Conservation (phyloP, 176 grass and related monocot genomes). For the Aegilops umbellulata region DNA sequence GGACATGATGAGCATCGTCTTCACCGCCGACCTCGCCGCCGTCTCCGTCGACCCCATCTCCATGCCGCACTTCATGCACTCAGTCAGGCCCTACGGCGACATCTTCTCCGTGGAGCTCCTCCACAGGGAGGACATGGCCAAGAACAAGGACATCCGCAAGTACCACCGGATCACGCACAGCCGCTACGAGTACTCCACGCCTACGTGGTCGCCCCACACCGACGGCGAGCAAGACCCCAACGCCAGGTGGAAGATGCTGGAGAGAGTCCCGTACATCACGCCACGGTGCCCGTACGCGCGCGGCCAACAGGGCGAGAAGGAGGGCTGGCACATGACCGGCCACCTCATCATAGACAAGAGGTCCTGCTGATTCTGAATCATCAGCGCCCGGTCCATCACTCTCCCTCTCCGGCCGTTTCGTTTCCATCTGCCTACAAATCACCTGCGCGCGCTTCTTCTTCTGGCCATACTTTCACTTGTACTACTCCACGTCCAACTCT, state of each 20-base stretch:
- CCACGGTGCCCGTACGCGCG: no score
- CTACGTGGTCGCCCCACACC: constrained; percentile 11
- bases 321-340: no score
- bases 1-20: constrained; percentile 33
- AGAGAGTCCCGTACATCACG: no score
- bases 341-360: no score
- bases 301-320: no score
- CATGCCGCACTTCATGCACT: constrained; percentile 33
- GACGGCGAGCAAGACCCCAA: neutral
- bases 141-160: neutral
- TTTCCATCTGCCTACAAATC: no score
- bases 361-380: no score
- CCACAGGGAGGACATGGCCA: neutral
- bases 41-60: constrained; percentile 45
- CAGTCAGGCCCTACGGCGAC: constrained; percentile 32
- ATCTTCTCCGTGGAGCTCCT: constrained; percentile 21
- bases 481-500: no score
- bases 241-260: constrained; percentile 16
- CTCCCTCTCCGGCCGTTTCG: no score
- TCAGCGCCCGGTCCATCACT: no score
- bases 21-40: constrained; percentile 37
- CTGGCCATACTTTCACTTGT: no score
- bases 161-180: constrained; percentile 34
- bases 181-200: constrained; percentile 34
- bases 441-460: no score